Evolutionary conservation across 2,329 filamentous ascomycete species (phyloP), one percentile per base, ranked within the genome.

Genomic region (Penicillium olsonii): DNA sequence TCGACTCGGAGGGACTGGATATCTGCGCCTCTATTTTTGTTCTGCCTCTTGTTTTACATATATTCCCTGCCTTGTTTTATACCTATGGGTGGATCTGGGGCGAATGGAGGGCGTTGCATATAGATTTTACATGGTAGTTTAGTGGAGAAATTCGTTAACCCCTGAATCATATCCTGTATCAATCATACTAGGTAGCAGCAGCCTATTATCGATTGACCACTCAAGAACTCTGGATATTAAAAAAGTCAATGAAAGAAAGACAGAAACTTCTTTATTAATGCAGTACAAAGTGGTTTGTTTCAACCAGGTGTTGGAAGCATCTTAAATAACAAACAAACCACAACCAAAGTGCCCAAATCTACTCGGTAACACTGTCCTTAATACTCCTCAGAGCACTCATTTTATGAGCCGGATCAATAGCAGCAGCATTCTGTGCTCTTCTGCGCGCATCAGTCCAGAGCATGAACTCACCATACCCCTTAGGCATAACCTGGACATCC

Each of bases 401-500:
- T 50, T 68, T 68, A 46, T 64, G 66, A 35, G 62, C 58, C 2
- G 60, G 62, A 17, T 71, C 55, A 56, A 72, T 77, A 38, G 74
- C 73, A 39, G 73, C 70, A 11, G 84, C 77, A 59, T 78, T 75
- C 56, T 76, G 70, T 3, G 80, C 81, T 49, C 83, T 68, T 55
- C 83, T 70, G 41, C 81, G 68, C 5, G 83, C 82, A 71, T 85
- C 83, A 14, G 84, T 75, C 66, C 84, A 86, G 65, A 83, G 76
- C 83, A 85, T 85, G 55, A 83, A 84, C 57, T 85, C 83, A 1
- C 77, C 75, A 59, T 85, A 86, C 11, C 76, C 80, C 64, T 78
- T 74, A 4, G 86, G 86, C 74, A 88, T 82, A 17, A 88, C 81
- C 60, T 83, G 79, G 38, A 88, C 75, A 58, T 85, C 80, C 61